A percentile compares a stretch with the other conserved stretches of the same genome.
These are phyloP conservation scores for Kentomonas sorsogonicus DNA, from an alignment of 208 protist species.

Conservation along the genomic window DNA sequence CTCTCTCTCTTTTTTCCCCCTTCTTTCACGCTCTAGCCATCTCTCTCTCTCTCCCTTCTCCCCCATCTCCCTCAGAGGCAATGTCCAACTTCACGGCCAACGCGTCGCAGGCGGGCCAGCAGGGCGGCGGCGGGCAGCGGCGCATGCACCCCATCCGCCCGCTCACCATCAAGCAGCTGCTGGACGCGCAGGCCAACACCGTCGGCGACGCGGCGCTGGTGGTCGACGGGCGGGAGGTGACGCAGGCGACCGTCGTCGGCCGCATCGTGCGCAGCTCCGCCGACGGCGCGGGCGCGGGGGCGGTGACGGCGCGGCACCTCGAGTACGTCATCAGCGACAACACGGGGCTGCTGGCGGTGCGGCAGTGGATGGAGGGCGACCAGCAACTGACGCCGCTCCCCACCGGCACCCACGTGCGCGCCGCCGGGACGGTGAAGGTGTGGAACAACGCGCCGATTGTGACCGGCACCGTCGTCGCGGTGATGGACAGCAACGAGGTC, in stretches of 20 bases:
- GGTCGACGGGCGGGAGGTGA: constrained; percentile 83
- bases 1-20: constrained; percentile 13
- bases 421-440: constrained; percentile 81
- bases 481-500: constrained; percentile 87
- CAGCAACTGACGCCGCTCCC: constrained; percentile 58
- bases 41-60: not conserved
- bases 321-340: constrained; percentile 83
- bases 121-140: constrained; percentile 64
- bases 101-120: constrained; percentile 17
- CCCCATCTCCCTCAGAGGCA: not conserved
- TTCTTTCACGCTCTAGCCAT: not conserved
- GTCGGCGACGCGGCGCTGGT: constrained; percentile 85
- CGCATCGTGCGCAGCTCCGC: constrained; percentile 81
- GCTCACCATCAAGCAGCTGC: constrained; percentile 85
- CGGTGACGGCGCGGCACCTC: constrained; percentile 84
- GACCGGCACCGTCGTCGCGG: constrained; percentile 73
- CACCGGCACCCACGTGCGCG: constrained; percentile 73
- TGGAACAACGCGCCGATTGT: constrained; percentile 79
- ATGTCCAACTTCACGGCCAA: constrained; percentile 29
- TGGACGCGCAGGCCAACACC: constrained; percentile 73
- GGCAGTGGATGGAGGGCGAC: constrained; percentile 80
- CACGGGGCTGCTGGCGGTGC: constrained; percentile 73
- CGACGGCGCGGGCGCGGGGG: constrained; percentile 36
- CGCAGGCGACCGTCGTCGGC: constrained; percentile 79
- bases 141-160: constrained; percentile 82